Conservation (phyloP, 1,284 basidiomycete genomes). For the Polyporus tsugae region DNA sequence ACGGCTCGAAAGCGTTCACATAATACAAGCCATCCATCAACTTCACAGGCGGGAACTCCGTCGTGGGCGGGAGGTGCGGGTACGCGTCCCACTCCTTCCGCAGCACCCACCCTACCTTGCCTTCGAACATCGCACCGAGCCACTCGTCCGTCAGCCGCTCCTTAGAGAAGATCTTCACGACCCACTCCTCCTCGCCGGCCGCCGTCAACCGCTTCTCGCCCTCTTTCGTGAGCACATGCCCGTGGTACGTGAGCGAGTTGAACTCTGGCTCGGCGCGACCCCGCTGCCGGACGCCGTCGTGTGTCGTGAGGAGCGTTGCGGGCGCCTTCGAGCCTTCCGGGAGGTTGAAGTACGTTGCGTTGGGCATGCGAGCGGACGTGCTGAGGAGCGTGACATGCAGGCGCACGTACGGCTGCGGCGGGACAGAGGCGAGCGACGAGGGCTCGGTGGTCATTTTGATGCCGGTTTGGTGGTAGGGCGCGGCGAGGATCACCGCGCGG, state of each 20-base stretch:
- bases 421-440: constrained; percentile 56
- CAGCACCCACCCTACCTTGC: constrained; percentile 82
- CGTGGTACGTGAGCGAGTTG: constrained; percentile 90
- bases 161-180: constrained; percentile 90
- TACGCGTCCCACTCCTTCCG: constrained; percentile 89
- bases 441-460: constrained; percentile 46
- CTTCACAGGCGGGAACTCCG: constrained; percentile 77
- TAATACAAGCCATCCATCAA: constrained; percentile 86
- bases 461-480: constrained; percentile 73
- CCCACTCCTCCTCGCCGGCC: constrained; percentile 50
- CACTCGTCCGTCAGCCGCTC: constrained; percentile 70
- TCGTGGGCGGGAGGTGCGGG: constrained; percentile 74
- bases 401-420: constrained; percentile 78
- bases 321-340: constrained; percentile 59
- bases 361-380: constrained; percentile 72
- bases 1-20: constrained; percentile 87
- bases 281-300: constrained; percentile 55
- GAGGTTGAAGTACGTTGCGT: constrained; percentile 79
- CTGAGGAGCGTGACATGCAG: constrained; percentile 91
- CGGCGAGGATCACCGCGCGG: constrained; percentile 77
- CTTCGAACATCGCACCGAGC: constrained; percentile 70
- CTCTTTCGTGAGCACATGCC: constrained; percentile 51
- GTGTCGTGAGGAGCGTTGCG: constrained; percentile 78
- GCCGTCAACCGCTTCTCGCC: constrained; percentile 34
- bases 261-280: constrained; percentile 77